These are phyloP conservation scores for Pouteria campechiana DNA, from an alignment of 179 eudicot genomes.

Conservation along the genomic window DNA sequence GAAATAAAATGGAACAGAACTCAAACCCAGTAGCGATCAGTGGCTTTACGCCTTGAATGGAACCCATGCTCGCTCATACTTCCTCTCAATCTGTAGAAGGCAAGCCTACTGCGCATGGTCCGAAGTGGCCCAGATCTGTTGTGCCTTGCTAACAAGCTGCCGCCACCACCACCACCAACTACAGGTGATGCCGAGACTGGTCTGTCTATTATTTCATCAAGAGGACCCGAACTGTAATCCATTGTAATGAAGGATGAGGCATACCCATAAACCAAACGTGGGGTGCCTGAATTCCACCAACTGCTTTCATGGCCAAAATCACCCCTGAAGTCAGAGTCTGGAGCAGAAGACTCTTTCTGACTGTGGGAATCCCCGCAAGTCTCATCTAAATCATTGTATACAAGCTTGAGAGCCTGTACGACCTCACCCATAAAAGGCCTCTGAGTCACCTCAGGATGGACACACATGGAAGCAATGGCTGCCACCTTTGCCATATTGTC, in stretches of 20 bases:
- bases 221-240: constrained; percentile 89
- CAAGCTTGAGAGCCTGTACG: constrained; percentile 87
- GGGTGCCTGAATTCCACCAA: constrained; percentile 86
- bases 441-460: constrained; percentile 86
- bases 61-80: constrained; percentile 83
- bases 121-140: constrained; percentile 83
- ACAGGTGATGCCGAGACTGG: constrained; percentile 50
- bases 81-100: constrained; percentile 54
- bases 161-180: constrained; percentile 34
- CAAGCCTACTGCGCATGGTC: constrained; percentile 54
- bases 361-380: constrained; percentile 55
- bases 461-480: constrained; percentile 91
- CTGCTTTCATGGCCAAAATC: constrained; percentile 62
- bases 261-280: constrained; percentile 50
- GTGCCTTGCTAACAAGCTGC: constrained; percentile 40
- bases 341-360: constrained; percentile 67
- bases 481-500: constrained; percentile 89
- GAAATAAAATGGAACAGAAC: no score
- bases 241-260: constrained; percentile 75
- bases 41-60: constrained; percentile 34
- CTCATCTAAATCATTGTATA: constrained; percentile 68
- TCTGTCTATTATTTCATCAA: constrained; percentile 63
- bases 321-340: constrained; percentile 58
- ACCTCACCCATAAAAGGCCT: constrained; percentile 99
- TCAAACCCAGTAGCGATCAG: constrained; percentile 34